Percentiles rank a stretch among this genome's conserved stretches.
These are phyloP conservation scores for Exophiala mesophila DNA, from an alignment of 2,329 filamentous ascomycete species.

Conservation along the genomic window DNA sequence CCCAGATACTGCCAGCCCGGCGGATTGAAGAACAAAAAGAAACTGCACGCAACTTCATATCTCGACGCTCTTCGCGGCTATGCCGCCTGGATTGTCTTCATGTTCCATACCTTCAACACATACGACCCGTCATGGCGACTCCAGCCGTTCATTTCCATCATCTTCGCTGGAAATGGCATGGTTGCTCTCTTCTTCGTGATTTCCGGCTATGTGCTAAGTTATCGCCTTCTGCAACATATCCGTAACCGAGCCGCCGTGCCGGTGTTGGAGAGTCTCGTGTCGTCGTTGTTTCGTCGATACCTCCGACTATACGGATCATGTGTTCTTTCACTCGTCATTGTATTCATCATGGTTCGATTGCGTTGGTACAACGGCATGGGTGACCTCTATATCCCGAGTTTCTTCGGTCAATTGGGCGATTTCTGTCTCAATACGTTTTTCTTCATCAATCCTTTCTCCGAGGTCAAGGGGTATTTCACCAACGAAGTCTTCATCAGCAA, in stretches of 20 bases:
- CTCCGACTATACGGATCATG: slow-evolving; percentile 33
- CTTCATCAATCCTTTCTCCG: slow-evolving; percentile 11
- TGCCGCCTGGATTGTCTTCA: slow-evolving; percentile 7
- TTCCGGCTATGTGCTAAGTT: slow-evolving; percentile 53
- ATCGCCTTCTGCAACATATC: slow-evolving; percentile 44
- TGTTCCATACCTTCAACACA: slow-evolving; percentile 1
- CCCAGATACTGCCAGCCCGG: slow-evolving; percentile 8
- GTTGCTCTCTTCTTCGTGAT: slow-evolving; percentile 55
- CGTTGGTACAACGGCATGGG: background rate
- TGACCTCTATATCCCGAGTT: background rate
- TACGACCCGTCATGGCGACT: slow-evolving; percentile 1
- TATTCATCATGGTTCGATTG: slow-evolving; percentile 15
- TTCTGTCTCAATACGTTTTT: background rate
- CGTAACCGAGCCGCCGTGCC: background rate
- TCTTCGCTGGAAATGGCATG: slow-evolving; percentile 35
- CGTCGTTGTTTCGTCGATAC: slow-evolving; percentile 27
- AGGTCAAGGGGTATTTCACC: slow-evolving; percentile 4
- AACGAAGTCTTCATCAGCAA: slow-evolving; percentile 1
- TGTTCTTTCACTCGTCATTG: slow-evolving; percentile 23
- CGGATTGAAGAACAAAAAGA: slow-evolving; percentile 1
- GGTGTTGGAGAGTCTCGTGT: slow-evolving; percentile 3
- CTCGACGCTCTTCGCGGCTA: slow-evolving; percentile 11
- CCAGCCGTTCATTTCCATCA: slow-evolving; percentile 34
- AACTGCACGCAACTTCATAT: slow-evolving; percentile 6
- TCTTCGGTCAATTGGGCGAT: slow-evolving; percentile 6